Conservation (phyloP, 2,329 filamentous ascomycete species). For the Nigrospora osmanthi region DNA sequence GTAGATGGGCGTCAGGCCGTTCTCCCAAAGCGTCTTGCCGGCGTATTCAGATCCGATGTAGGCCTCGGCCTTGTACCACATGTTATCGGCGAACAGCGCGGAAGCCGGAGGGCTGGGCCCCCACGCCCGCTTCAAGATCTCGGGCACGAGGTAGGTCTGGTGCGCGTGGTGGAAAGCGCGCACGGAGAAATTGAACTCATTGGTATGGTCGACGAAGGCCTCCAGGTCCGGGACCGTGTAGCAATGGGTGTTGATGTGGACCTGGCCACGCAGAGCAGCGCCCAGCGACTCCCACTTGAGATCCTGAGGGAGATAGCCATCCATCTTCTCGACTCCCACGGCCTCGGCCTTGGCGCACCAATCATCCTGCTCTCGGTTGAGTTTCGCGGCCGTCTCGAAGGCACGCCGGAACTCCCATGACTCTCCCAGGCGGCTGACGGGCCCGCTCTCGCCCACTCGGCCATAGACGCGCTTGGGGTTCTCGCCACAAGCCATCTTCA, state of each 20-base stretch:
- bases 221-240: conserved; percentile 64
- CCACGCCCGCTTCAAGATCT: conserved; percentile 52
- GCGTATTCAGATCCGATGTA: conserved; percentile 59
- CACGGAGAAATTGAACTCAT: conserved; percentile 62
- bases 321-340: conserved; percentile 40
- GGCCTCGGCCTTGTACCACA: conserved; percentile 64
- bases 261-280: conserved; percentile 58
- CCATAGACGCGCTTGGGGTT: conserved; percentile 60
- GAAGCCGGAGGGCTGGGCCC: conserved; percentile 45
- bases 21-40: conserved; percentile 58
- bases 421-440: conserved; percentile 57
- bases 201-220: conserved; percentile 61
- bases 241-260: conserved; percentile 64
- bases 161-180: conserved; percentile 65
- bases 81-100: conserved; percentile 64
- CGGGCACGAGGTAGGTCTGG: conserved; percentile 57
- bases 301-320: conserved; percentile 52
- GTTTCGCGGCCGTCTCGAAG: conserved; percentile 51
- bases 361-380: conserved; percentile 56
- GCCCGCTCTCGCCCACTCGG: conserved; percentile 41
- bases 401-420: conserved; percentile 63
- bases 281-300: conserved; percentile 55
- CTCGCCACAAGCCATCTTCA: conserved; percentile 72
- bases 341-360: conserved; percentile 54
- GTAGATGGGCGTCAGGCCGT: conserved; percentile 57